Conservation (phyloP, 2,329 filamentous ascomycete species). For the Fusarium lyarnte region DNA sequence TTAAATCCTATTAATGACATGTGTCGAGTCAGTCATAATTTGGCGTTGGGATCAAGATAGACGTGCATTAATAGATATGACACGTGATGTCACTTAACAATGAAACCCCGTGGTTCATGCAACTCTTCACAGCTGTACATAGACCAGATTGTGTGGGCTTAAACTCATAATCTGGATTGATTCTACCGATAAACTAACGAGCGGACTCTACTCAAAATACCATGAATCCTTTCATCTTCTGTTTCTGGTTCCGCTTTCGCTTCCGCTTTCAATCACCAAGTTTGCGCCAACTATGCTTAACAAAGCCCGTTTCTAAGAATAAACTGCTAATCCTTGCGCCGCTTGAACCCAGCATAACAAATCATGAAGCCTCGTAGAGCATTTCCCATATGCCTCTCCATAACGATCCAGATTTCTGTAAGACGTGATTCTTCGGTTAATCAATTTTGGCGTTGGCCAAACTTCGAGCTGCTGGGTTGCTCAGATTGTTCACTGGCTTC, state of each 20-base stretch:
- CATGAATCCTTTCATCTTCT: neutral
- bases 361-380: slow-evolving; percentile 21
- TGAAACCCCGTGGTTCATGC: neutral
- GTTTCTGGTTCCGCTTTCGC: neutral
- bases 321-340: slow-evolving; percentile 6
- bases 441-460: slow-evolving; percentile 81
- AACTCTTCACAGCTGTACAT: neutral
- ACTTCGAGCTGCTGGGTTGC: slow-evolving; percentile 71
- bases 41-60: neutral
- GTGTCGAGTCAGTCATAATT: neutral
- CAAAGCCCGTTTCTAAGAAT: neutral
- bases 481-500: slow-evolving; percentile 83
- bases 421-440: slow-evolving; percentile 48
- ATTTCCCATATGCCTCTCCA: neutral
- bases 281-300: neutral
- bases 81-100: neutral
- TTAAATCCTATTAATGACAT: neutral
- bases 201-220: neutral
- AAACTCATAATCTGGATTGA: neutral
- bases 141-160: neutral
- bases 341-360: slow-evolving; percentile 17
- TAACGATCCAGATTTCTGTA: neutral
- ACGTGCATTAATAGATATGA: neutral
- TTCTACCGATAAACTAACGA: slow-evolving; percentile 16
- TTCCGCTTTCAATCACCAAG: neutral